These are phyloP conservation scores for Platanus orientalis DNA, from an alignment of 164 flowering plant species.

Conservation along the genomic window DNA sequence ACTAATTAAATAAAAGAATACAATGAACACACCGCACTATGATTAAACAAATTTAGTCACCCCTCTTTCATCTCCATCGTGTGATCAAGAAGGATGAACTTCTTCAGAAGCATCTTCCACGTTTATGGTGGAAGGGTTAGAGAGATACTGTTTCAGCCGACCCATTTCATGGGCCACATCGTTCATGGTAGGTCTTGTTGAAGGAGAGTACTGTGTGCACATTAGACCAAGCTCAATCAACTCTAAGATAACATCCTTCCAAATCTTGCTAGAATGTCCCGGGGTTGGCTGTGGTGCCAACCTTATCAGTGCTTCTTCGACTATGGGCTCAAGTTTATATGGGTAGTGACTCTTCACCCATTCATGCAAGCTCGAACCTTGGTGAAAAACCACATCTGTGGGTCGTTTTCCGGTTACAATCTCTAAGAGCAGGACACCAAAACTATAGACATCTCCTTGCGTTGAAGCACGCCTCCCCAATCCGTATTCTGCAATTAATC, in stretches of 20 bases:
- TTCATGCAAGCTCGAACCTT: constrained; percentile 63
- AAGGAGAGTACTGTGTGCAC: constrained; percentile 67
- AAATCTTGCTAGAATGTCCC: constrained; percentile 20
- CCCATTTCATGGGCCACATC: constrained; percentile 74
- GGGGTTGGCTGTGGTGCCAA: constrained; percentile 10
- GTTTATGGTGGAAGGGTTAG: constrained; percentile 20
- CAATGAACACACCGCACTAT: not conserved
- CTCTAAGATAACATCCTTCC: constrained; percentile 48
- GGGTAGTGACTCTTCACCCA: constrained; percentile 76
- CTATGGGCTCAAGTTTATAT: constrained; percentile 40
- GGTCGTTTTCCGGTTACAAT: constrained; percentile 71
- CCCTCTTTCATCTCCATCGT: not conserved
- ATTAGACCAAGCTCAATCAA: constrained; percentile 73
- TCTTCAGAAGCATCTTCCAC: constrained; percentile 11
- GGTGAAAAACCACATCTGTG: constrained; percentile 52
- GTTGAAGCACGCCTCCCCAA: constrained; percentile 73
- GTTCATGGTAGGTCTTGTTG: constrained; percentile 66
- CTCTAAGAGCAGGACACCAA: constrained; percentile 74
- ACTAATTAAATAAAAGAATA: constrained; percentile 10
- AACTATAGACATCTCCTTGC: constrained; percentile 86
- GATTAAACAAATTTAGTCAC: not conserved
- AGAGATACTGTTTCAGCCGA: constrained; percentile 50
- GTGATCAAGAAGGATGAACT: not conserved
- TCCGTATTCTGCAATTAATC: constrained; percentile 61
- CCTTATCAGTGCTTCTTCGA: constrained; percentile 38